phyloP scores from a whole-genome alignment of 83 land plant genomes.

The Diphasiastrum complanatum region DNA sequence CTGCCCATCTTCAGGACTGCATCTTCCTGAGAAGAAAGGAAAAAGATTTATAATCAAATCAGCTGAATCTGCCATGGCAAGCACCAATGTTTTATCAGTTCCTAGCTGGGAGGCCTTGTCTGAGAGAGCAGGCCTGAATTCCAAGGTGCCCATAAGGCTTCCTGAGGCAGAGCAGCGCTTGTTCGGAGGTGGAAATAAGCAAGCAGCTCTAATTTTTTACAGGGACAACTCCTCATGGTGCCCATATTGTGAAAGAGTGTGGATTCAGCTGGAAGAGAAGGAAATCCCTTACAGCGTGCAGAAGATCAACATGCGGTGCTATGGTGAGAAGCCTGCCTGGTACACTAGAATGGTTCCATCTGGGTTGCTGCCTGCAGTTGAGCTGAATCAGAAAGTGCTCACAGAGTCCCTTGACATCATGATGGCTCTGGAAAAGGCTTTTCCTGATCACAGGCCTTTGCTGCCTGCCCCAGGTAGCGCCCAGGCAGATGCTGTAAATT shows the following conservation, averaged over 20 bases:
- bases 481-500: slow-evolving; percentile 9
- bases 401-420: slow-evolving; percentile 41
- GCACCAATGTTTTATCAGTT: too few relatives aligned
- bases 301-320: slow-evolving; percentile 41
- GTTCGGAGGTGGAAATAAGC: too few relatives aligned
- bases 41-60: too few relatives aligned
- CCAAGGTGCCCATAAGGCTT: too few relatives aligned
- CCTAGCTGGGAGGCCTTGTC: too few relatives aligned
- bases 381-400: slow-evolving; percentile 19
- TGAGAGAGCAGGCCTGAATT: too few relatives aligned
- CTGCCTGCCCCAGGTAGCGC: slow-evolving; percentile 20
- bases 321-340: slow-evolving; percentile 39
- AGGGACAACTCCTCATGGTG: slow-evolving; percentile 41
- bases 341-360: slow-evolving; percentile 34
- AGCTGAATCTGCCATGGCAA: too few relatives aligned
- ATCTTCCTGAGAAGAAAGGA: too few relatives aligned
- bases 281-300: slow-evolving; percentile 26
- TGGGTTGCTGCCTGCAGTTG: slow-evolving; percentile 30
- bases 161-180: too few relatives aligned
- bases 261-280: slow-evolving; percentile 42
- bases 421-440: slow-evolving; percentile 22
- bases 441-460: slow-evolving; percentile 21
- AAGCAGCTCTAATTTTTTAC: slow-evolving; percentile 29
- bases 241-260: slow-evolving; percentile 36
- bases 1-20: too few relatives aligned